A percentile compares a stretch with the other conserved stretches of the same genome.
These are phyloP conservation scores for Coemansia sp. DNA, from an alignment of 192 early-diverging fungal genomes.

Conservation along the genomic window DNA sequence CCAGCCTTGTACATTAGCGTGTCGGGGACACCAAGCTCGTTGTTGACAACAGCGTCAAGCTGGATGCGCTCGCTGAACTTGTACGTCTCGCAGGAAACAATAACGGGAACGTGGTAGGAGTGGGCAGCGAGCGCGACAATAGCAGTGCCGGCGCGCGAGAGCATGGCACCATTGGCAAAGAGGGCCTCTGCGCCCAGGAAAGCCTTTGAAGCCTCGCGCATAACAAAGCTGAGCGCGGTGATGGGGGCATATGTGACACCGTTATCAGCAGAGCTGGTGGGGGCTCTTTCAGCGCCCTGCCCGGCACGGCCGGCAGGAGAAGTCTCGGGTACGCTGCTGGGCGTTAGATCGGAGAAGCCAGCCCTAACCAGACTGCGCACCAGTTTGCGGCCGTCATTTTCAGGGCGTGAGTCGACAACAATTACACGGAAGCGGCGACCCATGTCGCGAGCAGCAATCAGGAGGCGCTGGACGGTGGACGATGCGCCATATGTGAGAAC, in stretches of 20 bases:
- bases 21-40: conserved; percentile 92
- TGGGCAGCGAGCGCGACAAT: conserved; percentile 88
- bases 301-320: conserved; percentile 2
- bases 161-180: conserved; percentile 88
- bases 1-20: conserved; percentile 65
- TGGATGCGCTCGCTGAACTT: conserved; percentile 93
- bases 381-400: conserved; percentile 73
- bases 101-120: conserved; percentile 88
- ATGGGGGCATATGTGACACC: conserved; percentile 47
- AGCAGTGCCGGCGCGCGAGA: conserved; percentile 88
- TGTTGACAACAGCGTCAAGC: conserved; percentile 94
- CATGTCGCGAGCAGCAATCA: conserved; percentile 70
- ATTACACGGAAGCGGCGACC: conserved; percentile 89
- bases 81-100: conserved; percentile 92
- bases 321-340: neutral
- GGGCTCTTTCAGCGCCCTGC: conserved; percentile 19
- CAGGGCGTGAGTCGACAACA: conserved; percentile 85
- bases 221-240: conserved; percentile 63
- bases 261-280: conserved; percentile 15
- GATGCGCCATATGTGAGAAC: conserved; percentile 92
- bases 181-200: conserved; percentile 92
- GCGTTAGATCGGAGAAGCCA: conserved; percentile 57
- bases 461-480: conserved; percentile 77
- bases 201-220: conserved; percentile 88
- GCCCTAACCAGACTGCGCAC: conserved; percentile 41